phyloP scores from a whole-genome alignment of 106 monocot species.

The Phalaenopsis aphrodite region DNA sequence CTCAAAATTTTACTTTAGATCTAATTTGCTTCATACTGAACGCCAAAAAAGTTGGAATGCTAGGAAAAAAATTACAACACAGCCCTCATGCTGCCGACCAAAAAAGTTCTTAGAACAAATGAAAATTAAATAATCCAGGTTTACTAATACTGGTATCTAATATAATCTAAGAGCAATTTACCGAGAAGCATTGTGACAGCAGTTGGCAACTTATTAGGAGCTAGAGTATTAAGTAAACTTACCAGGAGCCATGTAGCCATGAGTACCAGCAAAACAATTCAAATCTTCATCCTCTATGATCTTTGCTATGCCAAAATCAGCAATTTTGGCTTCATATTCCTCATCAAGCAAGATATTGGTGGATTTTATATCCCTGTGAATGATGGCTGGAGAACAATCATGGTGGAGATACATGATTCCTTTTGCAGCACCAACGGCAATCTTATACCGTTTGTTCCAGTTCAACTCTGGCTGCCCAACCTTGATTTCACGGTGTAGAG shows the following conservation, averaged over 20 bases:
- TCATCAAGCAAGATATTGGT: conserved; percentile 69
- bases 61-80: too few species aligned
- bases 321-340: conserved; percentile 69
- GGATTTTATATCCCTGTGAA: conserved; percentile 84
- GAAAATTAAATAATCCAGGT: too few species aligned
- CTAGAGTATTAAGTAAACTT: background rate
- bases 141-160: too few species aligned
- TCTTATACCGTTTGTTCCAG: conserved; percentile 58
- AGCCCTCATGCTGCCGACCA: too few species aligned
- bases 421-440: conserved; percentile 71
- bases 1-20: too few species aligned
- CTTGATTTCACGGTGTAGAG: conserved; percentile 36
- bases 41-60: too few species aligned
- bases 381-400: conserved; percentile 60
- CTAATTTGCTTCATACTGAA: too few species aligned
- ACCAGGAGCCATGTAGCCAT: conserved; percentile 94
- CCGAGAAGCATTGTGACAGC: background rate
- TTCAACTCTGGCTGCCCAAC: conserved; percentile 32
- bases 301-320: conserved; percentile 83
- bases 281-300: conserved; percentile 27
- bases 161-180: background rate
- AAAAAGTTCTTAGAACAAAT: too few species aligned
- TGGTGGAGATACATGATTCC: conserved; percentile 92
- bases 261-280: conserved; percentile 70
- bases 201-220: background rate